Evolutionary conservation across 2,329 filamentous ascomycete species (phyloP).

Genomic region (Hypoxylon sp.): DNA sequence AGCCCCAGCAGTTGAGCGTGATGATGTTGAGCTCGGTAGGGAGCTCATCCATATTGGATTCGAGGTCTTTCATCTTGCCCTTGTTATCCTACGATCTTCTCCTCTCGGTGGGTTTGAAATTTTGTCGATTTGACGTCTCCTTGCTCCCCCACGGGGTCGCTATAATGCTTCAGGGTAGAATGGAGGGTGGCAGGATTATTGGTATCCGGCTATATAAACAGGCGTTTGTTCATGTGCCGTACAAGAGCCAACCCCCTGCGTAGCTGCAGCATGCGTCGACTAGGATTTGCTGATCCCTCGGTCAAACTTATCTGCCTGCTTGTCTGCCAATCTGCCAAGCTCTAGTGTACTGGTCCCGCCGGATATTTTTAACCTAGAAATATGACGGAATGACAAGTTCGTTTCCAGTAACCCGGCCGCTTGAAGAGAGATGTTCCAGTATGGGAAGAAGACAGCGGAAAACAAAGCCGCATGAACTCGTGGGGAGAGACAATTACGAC

Average conservation of each 20-base stretch:
- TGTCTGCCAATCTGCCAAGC: no score
- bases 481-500: no score
- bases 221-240: constrained; percentile 1
- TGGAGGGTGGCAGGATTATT: neutral
- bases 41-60: constrained; percentile 47
- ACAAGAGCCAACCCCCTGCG: neutral
- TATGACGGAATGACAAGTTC: neutral
- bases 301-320: constrained; percentile 13
- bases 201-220: neutral
- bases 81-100: neutral
- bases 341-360: neutral
- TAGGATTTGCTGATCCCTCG: constrained; percentile 32
- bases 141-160: neutral
- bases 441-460: constrained; percentile 6
- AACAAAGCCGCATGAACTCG: constrained; percentile 20
- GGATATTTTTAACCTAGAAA: neutral
- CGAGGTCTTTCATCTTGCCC: neutral
- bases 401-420: neutral
- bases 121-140: neutral
- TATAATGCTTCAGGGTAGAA: neutral
- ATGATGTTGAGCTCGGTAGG: constrained; percentile 79
- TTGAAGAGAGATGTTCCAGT: neutral
- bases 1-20: constrained; percentile 96
- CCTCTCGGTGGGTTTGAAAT: neutral
- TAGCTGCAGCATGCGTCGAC: constrained; percentile 25